A percentile compares a stretch with the other conserved stretches of the same genome.
phyloP scores from a whole-genome alignment of 306 rosid genomes.

The Corylus avellana region DNA sequence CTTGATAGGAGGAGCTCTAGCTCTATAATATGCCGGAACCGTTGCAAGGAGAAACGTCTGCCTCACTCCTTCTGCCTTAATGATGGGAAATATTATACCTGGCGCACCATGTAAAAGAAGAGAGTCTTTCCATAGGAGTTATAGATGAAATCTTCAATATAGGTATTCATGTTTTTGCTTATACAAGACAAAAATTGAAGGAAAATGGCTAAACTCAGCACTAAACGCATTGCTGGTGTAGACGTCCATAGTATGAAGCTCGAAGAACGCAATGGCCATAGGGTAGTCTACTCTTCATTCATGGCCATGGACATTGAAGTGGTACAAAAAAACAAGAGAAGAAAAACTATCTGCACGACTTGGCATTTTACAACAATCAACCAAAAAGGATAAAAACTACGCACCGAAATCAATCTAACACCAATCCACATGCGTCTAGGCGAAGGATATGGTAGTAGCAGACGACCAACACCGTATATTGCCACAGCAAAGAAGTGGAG shows the following conservation, averaged over 20 bases:
- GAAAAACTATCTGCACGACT: background rate
- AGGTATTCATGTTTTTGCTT: no score
- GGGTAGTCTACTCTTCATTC: no score
- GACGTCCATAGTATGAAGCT: no score
- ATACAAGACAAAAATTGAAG: no score
- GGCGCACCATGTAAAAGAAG: conserved; percentile 40
- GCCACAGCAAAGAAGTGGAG: conserved; percentile 73
- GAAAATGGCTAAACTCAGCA: no score
- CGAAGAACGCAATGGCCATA: no score
- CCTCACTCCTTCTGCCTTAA: conserved; percentile 56
- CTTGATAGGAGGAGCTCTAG: conserved; percentile 26
- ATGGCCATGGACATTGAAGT: background rate
- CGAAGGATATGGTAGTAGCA: conserved; percentile 69
- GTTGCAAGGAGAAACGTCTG: conserved; percentile 47
- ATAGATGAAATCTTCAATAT: background rate
- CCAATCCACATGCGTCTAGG: conserved; percentile 54
- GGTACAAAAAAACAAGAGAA: background rate
- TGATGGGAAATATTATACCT: conserved; percentile 57
- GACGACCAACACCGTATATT: conserved; percentile 61
- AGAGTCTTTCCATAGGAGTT: background rate
- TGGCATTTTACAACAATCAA: background rate
- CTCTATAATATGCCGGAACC: conserved; percentile 35
- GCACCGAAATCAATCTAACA: conserved; percentile 57
- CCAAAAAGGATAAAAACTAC: background rate
- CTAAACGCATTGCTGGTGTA: no score